Conservation (phyloP, 805 yeast genomes). For the Barnettozyma populi region DNA sequence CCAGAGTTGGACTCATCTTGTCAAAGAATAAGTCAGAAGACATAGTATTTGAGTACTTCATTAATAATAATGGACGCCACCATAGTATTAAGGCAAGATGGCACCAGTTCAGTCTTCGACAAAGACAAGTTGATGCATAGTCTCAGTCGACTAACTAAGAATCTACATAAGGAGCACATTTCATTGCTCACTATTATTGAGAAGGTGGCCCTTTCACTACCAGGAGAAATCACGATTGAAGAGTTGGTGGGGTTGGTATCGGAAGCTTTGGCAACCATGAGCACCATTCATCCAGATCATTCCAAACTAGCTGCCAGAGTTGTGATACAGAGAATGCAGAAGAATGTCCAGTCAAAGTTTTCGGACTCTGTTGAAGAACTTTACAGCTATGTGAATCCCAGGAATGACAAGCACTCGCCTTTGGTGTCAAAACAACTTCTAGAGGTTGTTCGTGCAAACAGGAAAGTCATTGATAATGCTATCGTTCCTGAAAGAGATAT, state of each 20-base stretch:
- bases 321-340: constrained; percentile 90
- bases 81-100: background rate
- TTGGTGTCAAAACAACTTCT: constrained; percentile 64
- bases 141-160: background rate
- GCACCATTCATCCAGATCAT: constrained; percentile 95
- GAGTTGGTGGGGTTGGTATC: constrained; percentile 82
- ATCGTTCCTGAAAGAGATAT: constrained; percentile 76
- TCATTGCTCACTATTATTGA: background rate
- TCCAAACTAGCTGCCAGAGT: constrained; percentile 93
- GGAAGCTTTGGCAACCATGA: constrained; percentile 96
- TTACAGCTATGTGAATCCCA: constrained; percentile 75
- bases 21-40: background rate
- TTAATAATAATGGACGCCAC: background rate
- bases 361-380: constrained; percentile 70
- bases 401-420: constrained; percentile 52
- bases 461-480: constrained; percentile 64
- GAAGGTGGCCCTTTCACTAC: constrained; percentile 37
- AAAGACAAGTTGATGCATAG: background rate
- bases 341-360: constrained; percentile 83
- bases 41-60: no score
- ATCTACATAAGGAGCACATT: background rate
- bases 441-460: constrained; percentile 55
- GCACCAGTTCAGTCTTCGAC: background rate
- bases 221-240: constrained; percentile 86
- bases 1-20: background rate